Percentiles rank a stretch among this genome's conserved stretches.
These are phyloP conservation scores for Hansenula anomala DNA, from an alignment of 1,139 yeast genomes.

Conservation along the genomic window DNA sequence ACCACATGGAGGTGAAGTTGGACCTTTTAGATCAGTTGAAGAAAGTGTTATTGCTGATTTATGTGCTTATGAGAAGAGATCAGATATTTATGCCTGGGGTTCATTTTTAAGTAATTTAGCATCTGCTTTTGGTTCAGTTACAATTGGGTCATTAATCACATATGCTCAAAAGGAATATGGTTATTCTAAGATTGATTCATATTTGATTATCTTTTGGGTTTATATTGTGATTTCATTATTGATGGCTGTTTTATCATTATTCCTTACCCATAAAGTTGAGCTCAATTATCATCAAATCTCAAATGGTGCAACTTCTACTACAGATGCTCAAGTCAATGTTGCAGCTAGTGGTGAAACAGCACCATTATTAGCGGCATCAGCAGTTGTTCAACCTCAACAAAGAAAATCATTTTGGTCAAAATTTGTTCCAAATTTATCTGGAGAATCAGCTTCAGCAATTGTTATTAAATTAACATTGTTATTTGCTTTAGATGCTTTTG, in stretches of 20 bases:
- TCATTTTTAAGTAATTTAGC: slow-evolving; percentile 62
- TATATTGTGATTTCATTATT: slow-evolving; percentile 52
- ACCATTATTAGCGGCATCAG: not conserved
- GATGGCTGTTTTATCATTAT: slow-evolving; percentile 50
- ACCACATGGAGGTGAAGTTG: slow-evolving; percentile 88
- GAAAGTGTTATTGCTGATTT: slow-evolving; percentile 81
- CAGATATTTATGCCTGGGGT: slow-evolving; percentile 61
- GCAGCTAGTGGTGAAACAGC: not conserved
- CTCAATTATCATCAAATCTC: slow-evolving; percentile 15
- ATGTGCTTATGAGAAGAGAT: slow-evolving; percentile 58
- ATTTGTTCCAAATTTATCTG: slow-evolving; percentile 4
- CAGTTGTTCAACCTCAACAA: not conserved
- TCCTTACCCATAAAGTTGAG: slow-evolving; percentile 54
- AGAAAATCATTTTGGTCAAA: not conserved
- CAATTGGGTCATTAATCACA: slow-evolving; percentile 60
- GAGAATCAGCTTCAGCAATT: slow-evolving; percentile 20
- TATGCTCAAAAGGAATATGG: slow-evolving; percentile 28
- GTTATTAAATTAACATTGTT: slow-evolving; percentile 30
- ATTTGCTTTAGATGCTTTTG: slow-evolving; percentile 38
- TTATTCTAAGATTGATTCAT: slow-evolving; percentile 36
- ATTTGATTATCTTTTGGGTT: slow-evolving; percentile 50
- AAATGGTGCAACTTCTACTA: slow-evolving; percentile 1
- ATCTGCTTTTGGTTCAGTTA: slow-evolving; percentile 65
- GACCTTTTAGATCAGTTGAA: slow-evolving; percentile 85
- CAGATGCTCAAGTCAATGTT: not conserved